Evolutionary conservation across 2,329 filamentous ascomycete genomes (phyloP).

Genomic region (Zasmidium citrigriseum): DNA sequence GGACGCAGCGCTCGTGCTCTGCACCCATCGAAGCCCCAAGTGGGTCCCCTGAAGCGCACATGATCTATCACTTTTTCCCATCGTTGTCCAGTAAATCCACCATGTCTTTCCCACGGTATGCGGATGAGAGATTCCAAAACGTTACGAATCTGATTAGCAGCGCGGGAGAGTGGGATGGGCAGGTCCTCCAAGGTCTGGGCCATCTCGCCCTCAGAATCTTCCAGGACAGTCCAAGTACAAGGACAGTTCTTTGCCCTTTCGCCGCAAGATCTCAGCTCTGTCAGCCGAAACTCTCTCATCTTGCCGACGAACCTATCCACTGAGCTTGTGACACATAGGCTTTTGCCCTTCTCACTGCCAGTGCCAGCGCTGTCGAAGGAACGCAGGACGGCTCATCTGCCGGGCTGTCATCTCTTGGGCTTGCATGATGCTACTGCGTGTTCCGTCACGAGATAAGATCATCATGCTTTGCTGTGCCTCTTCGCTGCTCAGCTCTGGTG

Average conservation of each 20-base stretch:
- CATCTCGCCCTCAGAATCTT: no score
- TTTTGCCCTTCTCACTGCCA: not conserved
- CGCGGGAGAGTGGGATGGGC: not conserved
- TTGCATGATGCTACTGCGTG: not conserved
- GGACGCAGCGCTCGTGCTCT: not conserved
- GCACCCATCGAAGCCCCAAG: not conserved
- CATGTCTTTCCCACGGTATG: not conserved
- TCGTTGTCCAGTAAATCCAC: not conserved
- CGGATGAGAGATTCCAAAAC: not conserved
- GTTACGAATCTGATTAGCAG: not conserved
- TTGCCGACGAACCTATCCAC: not conserved
- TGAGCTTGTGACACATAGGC: not conserved
- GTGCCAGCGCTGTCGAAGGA: not conserved
- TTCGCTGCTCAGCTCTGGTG: no score
- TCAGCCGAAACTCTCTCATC: no score
- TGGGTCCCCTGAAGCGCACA: not conserved
- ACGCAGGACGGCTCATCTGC: not conserved
- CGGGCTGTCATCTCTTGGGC: not conserved
- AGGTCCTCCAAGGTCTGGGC: not conserved
- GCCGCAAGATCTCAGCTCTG: no score
- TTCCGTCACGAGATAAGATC: not conserved
- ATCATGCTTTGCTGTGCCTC: not conserved
- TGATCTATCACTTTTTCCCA: not conserved
- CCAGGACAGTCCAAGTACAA: no score
- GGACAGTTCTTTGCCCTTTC: no score